Conservation (phyloP, 1,139 yeast genomes). For the Wickerhamomyces sp. region DNA sequence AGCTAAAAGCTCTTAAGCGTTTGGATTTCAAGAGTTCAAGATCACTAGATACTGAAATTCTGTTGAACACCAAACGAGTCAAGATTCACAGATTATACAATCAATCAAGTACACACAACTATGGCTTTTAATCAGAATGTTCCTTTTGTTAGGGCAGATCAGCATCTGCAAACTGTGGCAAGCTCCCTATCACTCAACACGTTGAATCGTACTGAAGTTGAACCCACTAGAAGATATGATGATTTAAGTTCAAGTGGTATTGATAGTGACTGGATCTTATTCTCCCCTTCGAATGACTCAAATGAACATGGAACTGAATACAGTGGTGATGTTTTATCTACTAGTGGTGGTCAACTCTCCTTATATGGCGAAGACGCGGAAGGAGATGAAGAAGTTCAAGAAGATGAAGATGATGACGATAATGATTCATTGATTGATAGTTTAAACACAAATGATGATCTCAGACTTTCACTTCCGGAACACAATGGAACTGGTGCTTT, state of each 20-base stretch:
- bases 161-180: neutral
- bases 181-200: neutral
- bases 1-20: too few relatives aligned
- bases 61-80: neutral
- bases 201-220: neutral
- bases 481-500: conserved; percentile 12
- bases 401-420: conserved; percentile 18
- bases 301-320: neutral
- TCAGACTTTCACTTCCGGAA: conserved; percentile 3
- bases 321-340: conserved; percentile 17
- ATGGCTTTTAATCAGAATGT: conserved; percentile 10
- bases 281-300: conserved; percentile 17
- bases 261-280: conserved; percentile 24
- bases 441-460: conserved; percentile 8
- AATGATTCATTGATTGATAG: conserved; percentile 24
- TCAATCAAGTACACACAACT: neutral
- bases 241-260: conserved; percentile 20
- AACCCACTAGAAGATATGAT: conserved; percentile 6
- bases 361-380: neutral
- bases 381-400: conserved; percentile 11
- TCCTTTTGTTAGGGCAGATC: neutral
- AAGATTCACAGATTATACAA: neutral
- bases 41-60: too few relatives aligned
- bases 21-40: too few relatives aligned
- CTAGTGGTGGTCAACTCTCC: conserved; percentile 10